A percentile compares a stretch with the other conserved stretches of the same genome.
These are phyloP conservation scores for Torulaspora delbrueckii DNA, from an alignment of 805 yeast genomes.

Conservation along the genomic window DNA sequence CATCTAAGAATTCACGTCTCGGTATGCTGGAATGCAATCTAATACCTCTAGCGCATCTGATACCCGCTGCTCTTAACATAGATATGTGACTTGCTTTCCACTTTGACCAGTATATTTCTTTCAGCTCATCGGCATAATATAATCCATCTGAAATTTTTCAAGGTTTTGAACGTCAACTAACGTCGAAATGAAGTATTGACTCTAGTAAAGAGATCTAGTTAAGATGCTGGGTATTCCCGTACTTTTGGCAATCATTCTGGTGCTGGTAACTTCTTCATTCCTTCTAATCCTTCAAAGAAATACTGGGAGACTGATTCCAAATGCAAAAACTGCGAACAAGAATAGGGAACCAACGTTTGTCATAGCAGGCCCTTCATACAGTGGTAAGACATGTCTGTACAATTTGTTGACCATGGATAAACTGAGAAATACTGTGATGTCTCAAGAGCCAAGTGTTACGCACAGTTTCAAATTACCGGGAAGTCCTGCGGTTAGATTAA, in stretches of 20 bases:
- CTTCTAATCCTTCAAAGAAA: constrained; percentile 16
- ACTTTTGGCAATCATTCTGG: constrained; percentile 15
- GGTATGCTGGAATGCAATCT: constrained; percentile 6
- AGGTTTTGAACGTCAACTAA: not conserved
- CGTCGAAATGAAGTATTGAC: not conserved
- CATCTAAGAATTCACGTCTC: constrained; percentile 5
- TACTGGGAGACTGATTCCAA: constrained; percentile 15
- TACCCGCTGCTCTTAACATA: constrained; percentile 8
- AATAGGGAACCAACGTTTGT: constrained; percentile 48
- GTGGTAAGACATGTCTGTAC: constrained; percentile 65
- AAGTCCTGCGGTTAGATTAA: constrained; percentile 44
- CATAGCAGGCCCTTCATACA: constrained; percentile 57
- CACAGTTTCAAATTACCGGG: constrained; percentile 37
- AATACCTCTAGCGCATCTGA: constrained; percentile 1
- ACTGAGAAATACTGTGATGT: constrained; percentile 42
- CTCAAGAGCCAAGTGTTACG: constrained; percentile 45
- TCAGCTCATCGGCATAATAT: constrained; percentile 9
- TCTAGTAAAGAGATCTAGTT: not conserved
- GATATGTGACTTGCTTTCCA: not conserved
- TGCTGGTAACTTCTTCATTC: constrained; percentile 19
- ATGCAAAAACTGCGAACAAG: constrained; percentile 8
- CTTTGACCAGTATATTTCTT: not conserved
- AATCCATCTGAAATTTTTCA: constrained; percentile 14
- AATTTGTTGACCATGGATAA: constrained; percentile 32
- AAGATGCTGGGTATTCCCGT: constrained; percentile 16